Evolutionary conservation across 1,139 yeast genomes (phyloP), one percentile per base, ranked within the genome.

Genomic region (Yamadazyma aaseri): DNA sequence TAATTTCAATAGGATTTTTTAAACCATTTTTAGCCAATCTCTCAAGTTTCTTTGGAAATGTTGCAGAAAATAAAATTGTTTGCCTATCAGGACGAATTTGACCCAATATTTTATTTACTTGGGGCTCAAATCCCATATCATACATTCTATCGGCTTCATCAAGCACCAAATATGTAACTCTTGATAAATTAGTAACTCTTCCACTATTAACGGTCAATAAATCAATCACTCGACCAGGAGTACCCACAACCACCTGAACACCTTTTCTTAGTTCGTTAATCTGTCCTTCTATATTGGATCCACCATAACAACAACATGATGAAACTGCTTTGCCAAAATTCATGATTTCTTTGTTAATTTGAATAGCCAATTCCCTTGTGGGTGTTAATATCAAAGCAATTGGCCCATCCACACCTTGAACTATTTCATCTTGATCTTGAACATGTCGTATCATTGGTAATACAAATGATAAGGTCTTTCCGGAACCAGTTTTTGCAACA

Each of bases 111-210:
- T 87, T 86, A 49, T 77, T 80, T 3, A 94, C 90, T 54, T 94
- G 99, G 0, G 98, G 98, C 51, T 89, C 98, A 63, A 87, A 87
- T 58, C 96, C 97, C 96, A 87, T 87, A 72, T 89, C 96, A 70
- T 87, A 79, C 94, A 85, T 85, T 71, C 95, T 79, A 63, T 86
- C 95, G 52, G 96, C 96, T 74, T 87, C 98, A 65, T 92, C 98
- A 51, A 92, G 77, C 44, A 92, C 98, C 65, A 92, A 78, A 69
- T 92, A 92, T 35, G 97, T 92, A 44, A 92, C 97, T 70, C 97
- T 86, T 28, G 65, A 64, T 13, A 92, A 65, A 40, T 79, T 81
- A 2, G 92, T 67, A 0, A 90, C 78, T 32, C 90, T 68, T 0
- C 97, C 97, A 28, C 78, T 67, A 54, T 92, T 92, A 1, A 95